Evolutionary conservation across 148 eudicot genomes (phyloP), one percentile per base, ranked within the genome.

Genomic region (Fagopyrum homotropicum): DNA sequence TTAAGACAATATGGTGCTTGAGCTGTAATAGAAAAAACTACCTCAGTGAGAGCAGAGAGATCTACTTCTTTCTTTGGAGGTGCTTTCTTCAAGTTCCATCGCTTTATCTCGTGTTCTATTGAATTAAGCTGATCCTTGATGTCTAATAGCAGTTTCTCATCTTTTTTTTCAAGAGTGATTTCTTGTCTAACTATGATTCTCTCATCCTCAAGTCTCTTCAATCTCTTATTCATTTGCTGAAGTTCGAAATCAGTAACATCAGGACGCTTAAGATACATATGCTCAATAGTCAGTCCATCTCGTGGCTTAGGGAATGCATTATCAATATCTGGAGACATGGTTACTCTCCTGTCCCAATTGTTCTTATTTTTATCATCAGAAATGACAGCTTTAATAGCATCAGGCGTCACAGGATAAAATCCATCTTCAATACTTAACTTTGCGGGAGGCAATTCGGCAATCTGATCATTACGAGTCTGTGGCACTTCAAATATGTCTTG

Each of bases 141-240:
- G 84, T 84, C 96, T 48, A 92, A 72, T 50, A 73, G 77, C 76
- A 85, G 29, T 61, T 85, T 81, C 69, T 86, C 91, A 45, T 82
- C 83, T 52, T 76, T 84, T 56, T 51, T 73, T 72, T 77, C 80
- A 61, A 1, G 47, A 47, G 57, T 64, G 35, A 64, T 47, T 78
- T 81, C 93, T 7, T 56, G 73, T 54, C 84, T 66, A 17, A 16
- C 12, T 50, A 68, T 45, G 43, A 80, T 75, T 40, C 88, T 80
- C 74, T 79, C 92, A 77, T 80, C 85, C 78, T 88, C 91, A 59
- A 79, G 75, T 80, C 85, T 91, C 86, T 86, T 93, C 16, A 87
- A 66, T 59, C 80, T 73, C 76, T 84, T 82, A 63, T 81, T 81
- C 68, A 73, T 72, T 76, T 84, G 87, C 74, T 80, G 86, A 63